These are phyloP conservation scores for Paraconiothyrium brasiliense DNA, from an alignment of 2,329 filamentous ascomycete species.

Conservation along the genomic window DNA sequence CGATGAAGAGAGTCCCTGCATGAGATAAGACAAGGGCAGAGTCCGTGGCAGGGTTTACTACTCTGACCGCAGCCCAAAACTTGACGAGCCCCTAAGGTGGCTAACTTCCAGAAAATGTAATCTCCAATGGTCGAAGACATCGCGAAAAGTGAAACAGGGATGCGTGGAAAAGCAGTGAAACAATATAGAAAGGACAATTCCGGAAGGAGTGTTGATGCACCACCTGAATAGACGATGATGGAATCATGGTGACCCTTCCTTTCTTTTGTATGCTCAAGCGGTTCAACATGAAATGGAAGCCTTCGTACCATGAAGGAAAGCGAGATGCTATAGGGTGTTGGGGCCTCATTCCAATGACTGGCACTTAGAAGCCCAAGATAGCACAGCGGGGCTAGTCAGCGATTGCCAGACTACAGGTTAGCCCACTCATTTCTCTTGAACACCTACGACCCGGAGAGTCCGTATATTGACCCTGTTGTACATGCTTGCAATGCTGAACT, in stretches of 20 bases:
- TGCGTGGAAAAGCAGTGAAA: not conserved
- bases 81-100: slow-evolving; percentile 17
- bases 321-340: not conserved
- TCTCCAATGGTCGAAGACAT: slow-evolving; percentile 25
- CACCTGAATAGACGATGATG: slow-evolving; percentile 8
- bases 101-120: slow-evolving; percentile 23
- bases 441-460: not conserved
- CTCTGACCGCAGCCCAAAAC: slow-evolving; percentile 15
- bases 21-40: not conserved
- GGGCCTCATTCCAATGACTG: not conserved
- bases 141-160: not conserved
- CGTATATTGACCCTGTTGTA: not conserved
- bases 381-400: not conserved
- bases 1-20: slow-evolving; percentile 21
- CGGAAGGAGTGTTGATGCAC: not conserved
- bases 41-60: not conserved
- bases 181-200: not conserved
- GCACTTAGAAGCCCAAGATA: not conserved
- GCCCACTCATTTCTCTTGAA: not conserved
- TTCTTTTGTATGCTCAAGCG: slow-evolving; percentile 7
- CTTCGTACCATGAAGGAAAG: not conserved
- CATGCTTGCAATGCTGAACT: not conserved
- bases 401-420: too few relatives aligned
- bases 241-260: not conserved
- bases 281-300: not conserved